Percentiles rank a stretch among this genome's conserved stretches.
These are phyloP conservation scores for Epichloe typhina DNA, from an alignment of 2,329 filamentous ascomycete species.

Conservation along the genomic window DNA sequence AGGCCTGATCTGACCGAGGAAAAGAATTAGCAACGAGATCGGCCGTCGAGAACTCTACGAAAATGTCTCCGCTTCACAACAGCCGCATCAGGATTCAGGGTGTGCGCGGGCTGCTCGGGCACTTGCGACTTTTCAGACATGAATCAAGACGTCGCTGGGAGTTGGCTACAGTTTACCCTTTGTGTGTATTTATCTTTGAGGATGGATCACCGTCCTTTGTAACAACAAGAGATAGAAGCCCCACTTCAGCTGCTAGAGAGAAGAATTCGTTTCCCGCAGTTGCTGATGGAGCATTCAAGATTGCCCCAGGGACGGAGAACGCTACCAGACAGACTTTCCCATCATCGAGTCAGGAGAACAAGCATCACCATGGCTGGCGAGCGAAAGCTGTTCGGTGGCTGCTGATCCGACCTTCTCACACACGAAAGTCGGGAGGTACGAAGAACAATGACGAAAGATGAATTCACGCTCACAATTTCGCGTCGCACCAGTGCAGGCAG, in stretches of 20 bases:
- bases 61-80: slow-evolving; percentile 12
- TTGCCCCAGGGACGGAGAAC: background rate
- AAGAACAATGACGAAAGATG: background rate
- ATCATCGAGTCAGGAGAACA: background rate
- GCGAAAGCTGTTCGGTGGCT: background rate
- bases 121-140: slow-evolving; percentile 6
- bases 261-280: background rate
- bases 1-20: slow-evolving; percentile 15
- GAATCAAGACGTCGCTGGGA: slow-evolving; percentile 9
- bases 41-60: slow-evolving; percentile 20
- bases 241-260: background rate
- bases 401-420: background rate
- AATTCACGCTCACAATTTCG: background rate
- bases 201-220: slow-evolving; percentile 30
- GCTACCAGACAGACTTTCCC: background rate
- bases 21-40: slow-evolving; percentile 10
- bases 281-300: background rate
- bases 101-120: background rate
- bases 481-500: background rate
- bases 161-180: slow-evolving; percentile 16
- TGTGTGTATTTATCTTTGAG: slow-evolving; percentile 32
- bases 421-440: background rate
- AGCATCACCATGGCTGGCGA: background rate
- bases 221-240: slow-evolving; percentile 24
- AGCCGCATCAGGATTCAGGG: slow-evolving; percentile 12